These are phyloP conservation scores for Phytophthora cryptogea DNA, from an alignment of 352 stramenopile genomes.

Conservation along the genomic window DNA sequence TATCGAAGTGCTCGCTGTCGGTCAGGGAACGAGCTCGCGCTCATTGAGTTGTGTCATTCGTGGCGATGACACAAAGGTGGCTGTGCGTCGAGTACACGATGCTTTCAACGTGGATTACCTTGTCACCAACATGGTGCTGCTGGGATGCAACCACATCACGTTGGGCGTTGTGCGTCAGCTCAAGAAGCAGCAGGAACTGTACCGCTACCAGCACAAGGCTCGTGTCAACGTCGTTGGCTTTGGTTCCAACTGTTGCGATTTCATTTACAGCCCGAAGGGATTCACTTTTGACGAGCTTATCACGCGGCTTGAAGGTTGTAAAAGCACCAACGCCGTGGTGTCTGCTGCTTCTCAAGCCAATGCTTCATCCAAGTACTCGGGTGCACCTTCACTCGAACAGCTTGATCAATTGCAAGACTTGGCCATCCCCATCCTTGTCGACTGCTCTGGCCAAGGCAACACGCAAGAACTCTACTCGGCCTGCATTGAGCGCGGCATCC, in stretches of 20 bases:
- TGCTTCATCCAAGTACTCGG: conserved; percentile 32
- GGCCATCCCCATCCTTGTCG: conserved; percentile 71
- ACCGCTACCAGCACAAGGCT: conserved; percentile 70
- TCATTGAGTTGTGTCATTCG: conserved; percentile 80
- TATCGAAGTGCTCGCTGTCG: conserved; percentile 76
- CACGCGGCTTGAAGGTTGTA: conserved; percentile 46
- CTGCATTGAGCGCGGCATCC: conserved; percentile 72
- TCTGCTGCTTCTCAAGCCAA: conserved; percentile 15
- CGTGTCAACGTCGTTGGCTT: conserved; percentile 74
- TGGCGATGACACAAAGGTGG: conserved; percentile 70
- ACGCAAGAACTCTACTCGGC: conserved; percentile 59
- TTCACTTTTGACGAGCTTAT: conserved; percentile 58
- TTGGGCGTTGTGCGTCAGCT: conserved; percentile 66
- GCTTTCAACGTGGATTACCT: conserved; percentile 82
- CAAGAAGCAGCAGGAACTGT: conserved; percentile 60
- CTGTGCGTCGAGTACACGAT: conserved; percentile 77
- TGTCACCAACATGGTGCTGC: conserved; percentile 69
- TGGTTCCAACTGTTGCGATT: conserved; percentile 61
- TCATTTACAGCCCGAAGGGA: conserved; percentile 60
- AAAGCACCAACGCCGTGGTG: conserved; percentile 35
- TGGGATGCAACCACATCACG: conserved; percentile 78
- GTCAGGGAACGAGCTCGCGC: conserved; percentile 78
- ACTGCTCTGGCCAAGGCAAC: conserved; percentile 65
- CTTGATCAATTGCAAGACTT: conserved; percentile 67
- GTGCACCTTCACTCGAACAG: conserved; percentile 50